A percentile compares a stretch with the other conserved stretches of the same genome.
Evolutionary conservation across 352 stramenopile species (phyloP).

Genomic region (Phytophthora crassamura): DNA sequence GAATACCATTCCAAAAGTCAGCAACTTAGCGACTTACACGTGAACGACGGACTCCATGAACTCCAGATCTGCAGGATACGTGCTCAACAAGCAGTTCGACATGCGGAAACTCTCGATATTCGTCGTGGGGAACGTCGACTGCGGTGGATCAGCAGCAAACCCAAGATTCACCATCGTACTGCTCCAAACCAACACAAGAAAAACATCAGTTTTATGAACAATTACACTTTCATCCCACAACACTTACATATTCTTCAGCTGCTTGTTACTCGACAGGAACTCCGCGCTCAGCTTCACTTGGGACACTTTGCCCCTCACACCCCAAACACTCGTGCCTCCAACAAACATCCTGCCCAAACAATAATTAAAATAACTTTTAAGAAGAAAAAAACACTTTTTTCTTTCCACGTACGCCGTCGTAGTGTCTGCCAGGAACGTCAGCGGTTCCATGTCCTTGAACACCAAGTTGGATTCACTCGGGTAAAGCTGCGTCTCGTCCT

Average conservation of each 20-base stretch:
- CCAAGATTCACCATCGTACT: slow-evolving; percentile 66
- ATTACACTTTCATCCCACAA: not conserved
- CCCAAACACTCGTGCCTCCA: slow-evolving; percentile 50
- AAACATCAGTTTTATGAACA: not conserved
- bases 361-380: slow-evolving; percentile 1
- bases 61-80: slow-evolving; percentile 57
- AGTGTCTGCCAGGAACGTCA: slow-evolving; percentile 39
- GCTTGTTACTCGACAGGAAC: slow-evolving; percentile 43
- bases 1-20: no score
- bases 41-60: slow-evolving; percentile 54
- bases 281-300: slow-evolving; percentile 41
- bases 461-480: slow-evolving; percentile 49
- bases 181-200: slow-evolving; percentile 7
- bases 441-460: slow-evolving; percentile 39
- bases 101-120: slow-evolving; percentile 55
- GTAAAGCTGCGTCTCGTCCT: slow-evolving; percentile 36
- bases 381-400: no score
- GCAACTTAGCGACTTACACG: slow-evolving; percentile 43
- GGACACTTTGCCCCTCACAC: slow-evolving; percentile 52
- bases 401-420: slow-evolving; percentile 46
- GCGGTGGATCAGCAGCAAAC: slow-evolving; percentile 42
- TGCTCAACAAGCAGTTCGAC: slow-evolving; percentile 62
- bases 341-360: slow-evolving; percentile 47
- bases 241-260: slow-evolving; percentile 54
- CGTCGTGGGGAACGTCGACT: slow-evolving; percentile 60